Percentiles rank a stretch among this genome's conserved stretches.
Evolutionary conservation across 495 filamentous ascomycete genomes (phyloP).

Genomic region (Rhypophila decipiens): DNA sequence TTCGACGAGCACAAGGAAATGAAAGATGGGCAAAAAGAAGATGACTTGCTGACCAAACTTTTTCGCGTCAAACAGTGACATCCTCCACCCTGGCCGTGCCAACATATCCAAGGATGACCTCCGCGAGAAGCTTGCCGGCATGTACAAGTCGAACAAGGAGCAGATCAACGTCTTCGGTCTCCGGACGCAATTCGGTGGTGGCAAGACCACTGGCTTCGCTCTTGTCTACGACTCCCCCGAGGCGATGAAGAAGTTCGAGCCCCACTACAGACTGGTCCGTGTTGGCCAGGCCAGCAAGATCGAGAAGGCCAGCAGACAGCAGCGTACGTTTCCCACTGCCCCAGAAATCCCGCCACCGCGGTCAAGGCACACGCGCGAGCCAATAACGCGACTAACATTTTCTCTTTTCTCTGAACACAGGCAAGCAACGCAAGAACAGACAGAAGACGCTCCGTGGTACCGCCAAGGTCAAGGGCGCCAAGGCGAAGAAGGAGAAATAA

Average conservation of each 20-base stretch:
- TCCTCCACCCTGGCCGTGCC: conserved; percentile 96
- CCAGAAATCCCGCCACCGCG: background rate
- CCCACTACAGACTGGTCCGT: conserved; percentile 90
- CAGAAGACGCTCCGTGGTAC: conserved; percentile 96
- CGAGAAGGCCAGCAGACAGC: conserved; percentile 94
- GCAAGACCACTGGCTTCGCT: conserved; percentile 98
- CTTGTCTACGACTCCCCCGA: conserved; percentile 96
- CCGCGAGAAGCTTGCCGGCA: conserved; percentile 82
- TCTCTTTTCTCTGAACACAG: conserved; percentile 48
- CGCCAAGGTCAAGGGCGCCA: conserved; percentile 80
- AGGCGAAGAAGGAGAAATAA: conserved; percentile 70
- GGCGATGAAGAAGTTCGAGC: conserved; percentile 99
- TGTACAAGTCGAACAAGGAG: conserved; percentile 98
- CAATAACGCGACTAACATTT: conserved; percentile 25
- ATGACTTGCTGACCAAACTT: too few species aligned
- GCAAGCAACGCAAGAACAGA: conserved; percentile 99
- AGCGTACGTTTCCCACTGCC: conserved; percentile 66
- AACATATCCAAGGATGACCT: conserved; percentile 99
- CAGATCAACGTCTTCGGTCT: conserved; percentile 96
- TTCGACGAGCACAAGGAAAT: background rate
- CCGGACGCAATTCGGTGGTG: conserved; percentile 97
- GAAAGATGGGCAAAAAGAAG: too few species aligned
- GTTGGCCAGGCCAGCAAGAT: conserved; percentile 86
- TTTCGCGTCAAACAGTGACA: conserved; percentile 59
- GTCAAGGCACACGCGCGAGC: background rate